A percentile compares a stretch with the other conserved stretches of the same genome.
Evolutionary conservation across 495 filamentous ascomycete species (phyloP).

Genomic region (Filosporella fistucella): DNA sequence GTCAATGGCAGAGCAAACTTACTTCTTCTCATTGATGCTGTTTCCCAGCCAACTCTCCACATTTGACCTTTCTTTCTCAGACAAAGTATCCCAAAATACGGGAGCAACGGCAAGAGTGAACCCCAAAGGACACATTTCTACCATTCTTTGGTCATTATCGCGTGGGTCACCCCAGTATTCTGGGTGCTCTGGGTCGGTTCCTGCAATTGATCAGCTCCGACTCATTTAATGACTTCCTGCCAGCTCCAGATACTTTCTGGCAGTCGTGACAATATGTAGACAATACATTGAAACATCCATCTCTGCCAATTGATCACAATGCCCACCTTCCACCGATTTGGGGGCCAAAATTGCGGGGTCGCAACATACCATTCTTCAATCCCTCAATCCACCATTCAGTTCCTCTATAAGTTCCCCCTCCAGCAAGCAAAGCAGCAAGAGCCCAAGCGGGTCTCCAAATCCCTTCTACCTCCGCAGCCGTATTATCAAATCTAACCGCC

Average conservation of each 20-base stretch:
- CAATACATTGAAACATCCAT: no score
- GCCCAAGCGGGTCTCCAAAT: conserved; percentile 73
- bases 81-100: conserved; percentile 62
- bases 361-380: conserved; percentile 58
- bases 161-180: conserved; percentile 73
- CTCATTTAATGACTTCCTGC: no score
- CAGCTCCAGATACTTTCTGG: no score
- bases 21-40: conserved; percentile 68
- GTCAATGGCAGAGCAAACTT: no score
- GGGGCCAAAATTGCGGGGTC: no score
- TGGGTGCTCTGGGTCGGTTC: conserved; percentile 55
- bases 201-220: no score
- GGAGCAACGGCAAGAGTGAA: conserved; percentile 26
- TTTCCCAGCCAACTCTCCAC: conserved; percentile 64
- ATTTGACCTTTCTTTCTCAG: conserved; percentile 51
- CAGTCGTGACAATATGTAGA: no score
- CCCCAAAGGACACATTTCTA: conserved; percentile 74
- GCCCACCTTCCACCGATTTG: no score
- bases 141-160: conserved; percentile 78
- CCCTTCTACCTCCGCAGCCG: conserved; percentile 72
- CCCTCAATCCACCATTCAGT: conserved; percentile 52
- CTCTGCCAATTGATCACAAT: no score
- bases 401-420: conserved; percentile 57
- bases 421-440: conserved; percentile 61
- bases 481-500: conserved; percentile 67